phyloP scores from a whole-genome alignment of 805 yeast genomes.

The Candida boleticola region DNA sequence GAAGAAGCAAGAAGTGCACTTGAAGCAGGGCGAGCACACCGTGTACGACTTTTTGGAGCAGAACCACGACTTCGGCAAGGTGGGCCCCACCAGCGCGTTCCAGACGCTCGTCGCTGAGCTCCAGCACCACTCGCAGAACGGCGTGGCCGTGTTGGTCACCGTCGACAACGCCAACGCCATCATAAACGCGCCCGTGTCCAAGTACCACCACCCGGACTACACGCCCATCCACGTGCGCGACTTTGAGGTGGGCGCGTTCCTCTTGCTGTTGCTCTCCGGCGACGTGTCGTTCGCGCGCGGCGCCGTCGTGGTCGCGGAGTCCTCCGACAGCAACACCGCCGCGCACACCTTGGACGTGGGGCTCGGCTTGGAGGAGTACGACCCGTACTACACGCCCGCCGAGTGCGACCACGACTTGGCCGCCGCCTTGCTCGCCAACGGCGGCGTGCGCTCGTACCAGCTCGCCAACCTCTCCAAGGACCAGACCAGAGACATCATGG shows the following conservation, averaged over 20 bases:
- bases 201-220: slow-evolving; percentile 58
- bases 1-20: slow-evolving; percentile 26
- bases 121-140: slow-evolving; percentile 37
- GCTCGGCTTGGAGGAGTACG: slow-evolving; percentile 48
- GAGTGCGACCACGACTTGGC: slow-evolving; percentile 59
- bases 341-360: slow-evolving; percentile 60
- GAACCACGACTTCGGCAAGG: slow-evolving; percentile 38
- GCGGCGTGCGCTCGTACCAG: slow-evolving; percentile 27
- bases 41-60: slow-evolving; percentile 45
- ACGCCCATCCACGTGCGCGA: slow-evolving; percentile 55
- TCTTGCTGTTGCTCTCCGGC: slow-evolving; percentile 57
- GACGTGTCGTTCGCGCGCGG: slow-evolving; percentile 53
- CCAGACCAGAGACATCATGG: slow-evolving; percentile 29
- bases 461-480: slow-evolving; percentile 28
- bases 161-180: slow-evolving; percentile 74
- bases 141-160: slow-evolving; percentile 60
- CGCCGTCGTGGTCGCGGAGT: slow-evolving; percentile 62
- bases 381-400: slow-evolving; percentile 51
- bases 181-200: slow-evolving; percentile 51
- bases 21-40: slow-evolving; percentile 32
- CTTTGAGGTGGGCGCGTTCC: slow-evolving; percentile 59
- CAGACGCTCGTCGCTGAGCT: slow-evolving; percentile 56
- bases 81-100: slow-evolving; percentile 46
- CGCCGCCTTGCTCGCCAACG: slow-evolving; percentile 37
- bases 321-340: slow-evolving; percentile 47